Evolutionary conservation across 805 yeast species (phyloP), one percentile per base, ranked within the genome.

Genomic region (Kluyveromyces lactis): DNA sequence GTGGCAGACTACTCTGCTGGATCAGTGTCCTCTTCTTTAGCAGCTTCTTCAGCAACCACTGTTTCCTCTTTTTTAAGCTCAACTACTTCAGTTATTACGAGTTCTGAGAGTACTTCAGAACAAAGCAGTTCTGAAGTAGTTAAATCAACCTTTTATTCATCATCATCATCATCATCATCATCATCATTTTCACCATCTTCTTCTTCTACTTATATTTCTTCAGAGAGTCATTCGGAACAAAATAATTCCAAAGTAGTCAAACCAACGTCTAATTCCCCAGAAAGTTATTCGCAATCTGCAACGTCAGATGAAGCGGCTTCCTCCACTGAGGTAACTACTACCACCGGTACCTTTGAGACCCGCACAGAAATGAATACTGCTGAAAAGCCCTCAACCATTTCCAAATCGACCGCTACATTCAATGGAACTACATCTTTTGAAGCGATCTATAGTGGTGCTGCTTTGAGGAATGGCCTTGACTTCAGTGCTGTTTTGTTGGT

Each of bases 1-100:
- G 33, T 30, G 10, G 16, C 33, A 30, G 33, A 30, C n/a, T 30
- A 16, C 19, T 4, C 10, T 11, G 21, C 21, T 16, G 5, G 7
- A 10, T 9, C 21, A 6, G 18, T 18, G 4, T 30, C 33, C 7
- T 15, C 33, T 10, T 5, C 21, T 16, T 9, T 8, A 5, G 33
- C 33, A 9, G 8, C 33, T 9, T 30, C 33, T 30, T 30, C 33
- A 6, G 18, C 33, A 5, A 5, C 19, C 7, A 8, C 18, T 11
- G 15, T 10, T 30, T 30, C 33, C 8, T 30, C 33, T 30, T 30
- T 30, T 30, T 30, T 30, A 30, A 16, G 21, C 33, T 30, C 18
- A 18, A 16, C 33, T 30, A 30, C 33, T 30, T 18, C 33, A 15
- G 33, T n/a, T 30, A 6, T 19, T 30, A 16, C 33, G 12, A 18